Evolutionary conservation across 176 grass and related monocot species (phyloP).

Genomic region (Tuctoria greenei): DNA sequence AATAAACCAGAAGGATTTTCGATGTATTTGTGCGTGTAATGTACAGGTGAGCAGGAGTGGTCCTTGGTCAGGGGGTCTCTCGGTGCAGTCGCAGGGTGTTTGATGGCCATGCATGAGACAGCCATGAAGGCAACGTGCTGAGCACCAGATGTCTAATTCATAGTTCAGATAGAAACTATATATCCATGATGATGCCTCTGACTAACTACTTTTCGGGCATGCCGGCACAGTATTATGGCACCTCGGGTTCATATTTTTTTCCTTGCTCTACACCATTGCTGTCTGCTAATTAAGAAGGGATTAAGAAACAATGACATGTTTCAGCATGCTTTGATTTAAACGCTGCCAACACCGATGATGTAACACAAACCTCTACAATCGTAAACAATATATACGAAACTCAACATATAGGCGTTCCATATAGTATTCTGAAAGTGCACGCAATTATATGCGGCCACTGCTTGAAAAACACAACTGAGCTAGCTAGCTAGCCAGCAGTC

Average conservation of each 20-base stretch:
- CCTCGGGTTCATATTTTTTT: neutral
- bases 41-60: neutral
- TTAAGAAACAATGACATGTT: no score
- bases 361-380: no score
- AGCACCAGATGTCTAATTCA: slow-evolving; percentile 37
- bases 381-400: no score
- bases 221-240: slow-evolving; percentile 40
- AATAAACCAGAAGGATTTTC: neutral
- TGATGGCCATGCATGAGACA: slow-evolving; percentile 42
- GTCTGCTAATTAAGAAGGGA: no score
- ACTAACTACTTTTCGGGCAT: slow-evolving; percentile 45
- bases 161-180: slow-evolving; percentile 27
- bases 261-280: no score
- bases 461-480: slow-evolving; percentile 3
- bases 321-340: no score
- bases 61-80: slow-evolving; percentile 29
- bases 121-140: slow-evolving; percentile 40
- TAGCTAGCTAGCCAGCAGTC: slow-evolving; percentile 18
- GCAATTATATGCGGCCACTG: slow-evolving; percentile 24
- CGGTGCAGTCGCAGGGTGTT: neutral
- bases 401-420: no score
- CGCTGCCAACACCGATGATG: no score
- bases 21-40: neutral
- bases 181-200: slow-evolving; percentile 42
- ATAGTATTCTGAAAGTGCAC: slow-evolving; percentile 21